Base-by-base conservation (phyloP, 495 filamentous ascomycete species). In the Penicillium waksmanii region DNA sequence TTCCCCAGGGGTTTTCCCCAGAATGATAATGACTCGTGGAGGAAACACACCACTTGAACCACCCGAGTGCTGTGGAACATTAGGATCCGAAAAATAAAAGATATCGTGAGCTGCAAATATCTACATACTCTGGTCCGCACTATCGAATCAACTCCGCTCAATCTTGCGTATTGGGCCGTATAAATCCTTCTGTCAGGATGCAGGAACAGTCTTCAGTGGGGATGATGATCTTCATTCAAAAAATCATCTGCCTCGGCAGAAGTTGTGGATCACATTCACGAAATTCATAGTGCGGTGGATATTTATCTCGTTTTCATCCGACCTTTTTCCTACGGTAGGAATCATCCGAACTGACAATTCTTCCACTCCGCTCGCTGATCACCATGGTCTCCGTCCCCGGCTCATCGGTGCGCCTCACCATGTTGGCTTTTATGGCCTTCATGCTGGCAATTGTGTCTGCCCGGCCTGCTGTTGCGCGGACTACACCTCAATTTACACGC, bases 381-480 rank as follows among this genome's bases (percentile, higher is more conserved):
- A 51, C 12, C 31, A 61, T 40, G 55, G 48, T 31, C 33, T n/a
- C 46, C 4, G 31, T 19, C 35, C 3, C 51, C 17, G 43, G 23
- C 40, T 42, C 58, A 23, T 53, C 55, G 49, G 47, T 59, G 42
- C 65, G 65, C 46, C 43, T 61, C 23, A 52, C 47, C 57, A 50
- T 70, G 34, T 44, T 60, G 19, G 60, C 60, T 55, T 36, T 70
- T 8, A 3, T 62, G 62, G 62, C 58, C 12, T 53, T 68, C 53
- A 57, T 66, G 51, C 10, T 64, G 53, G 54, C 57, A 31, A 50
- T 64, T 18, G 53, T 47, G 18, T 62, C 58, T 48, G 65, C 65
- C 19, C 56, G 47, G 13, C 65, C 65, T n/a, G 51, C 57, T 38
- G 18, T 27, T 48, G 38, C 38, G 33, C 7, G 19, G 3, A 51